Percentiles rank a stretch among this genome's conserved stretches.
Evolutionary conservation across 1,284 basidiomycete genomes (phyloP).

Genomic region (Pisolithus thermaeus): DNA sequence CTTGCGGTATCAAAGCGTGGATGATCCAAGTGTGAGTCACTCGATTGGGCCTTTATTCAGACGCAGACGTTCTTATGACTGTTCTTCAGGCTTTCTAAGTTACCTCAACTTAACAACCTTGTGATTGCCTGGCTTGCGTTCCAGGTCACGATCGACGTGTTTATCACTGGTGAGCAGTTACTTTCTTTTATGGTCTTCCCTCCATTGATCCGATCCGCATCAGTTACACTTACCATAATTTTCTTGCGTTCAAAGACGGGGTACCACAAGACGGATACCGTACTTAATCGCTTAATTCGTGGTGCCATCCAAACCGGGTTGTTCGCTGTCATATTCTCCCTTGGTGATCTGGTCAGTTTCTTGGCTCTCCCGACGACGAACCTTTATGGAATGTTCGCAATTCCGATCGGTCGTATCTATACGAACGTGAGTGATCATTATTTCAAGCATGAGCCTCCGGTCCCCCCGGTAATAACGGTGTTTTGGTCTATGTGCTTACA

Average conservation of each 20-base stretch:
- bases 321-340: slow-evolving; percentile 39
- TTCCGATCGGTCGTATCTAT: slow-evolving; percentile 28
- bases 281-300: slow-evolving; percentile 42
- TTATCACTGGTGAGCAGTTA: slow-evolving; percentile 32
- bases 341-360: slow-evolving; percentile 39
- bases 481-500: not conserved
- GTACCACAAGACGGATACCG: slow-evolving; percentile 38
- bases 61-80: not conserved
- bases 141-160: slow-evolving; percentile 35
- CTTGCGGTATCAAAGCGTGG: slow-evolving; percentile 33
- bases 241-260: slow-evolving; percentile 38
- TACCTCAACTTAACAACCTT: slow-evolving; percentile 20
- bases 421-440: not conserved
- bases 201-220: slow-evolving; percentile 2
- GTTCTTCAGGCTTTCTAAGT: slow-evolving; percentile 20
- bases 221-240: slow-evolving; percentile 27
- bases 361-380: slow-evolving; percentile 20
- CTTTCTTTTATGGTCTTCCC: not conserved
- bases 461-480: too few species aligned
- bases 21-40: slow-evolving; percentile 33
- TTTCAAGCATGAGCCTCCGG: not conserved
- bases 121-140: slow-evolving; percentile 36
- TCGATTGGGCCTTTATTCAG: not conserved
- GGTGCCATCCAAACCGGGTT: slow-evolving; percentile 43
- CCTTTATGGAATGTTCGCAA: slow-evolving; percentile 26